Base-by-base conservation (phyloP, 805 yeast species). In the Alloascoidea hylecoeti region DNA sequence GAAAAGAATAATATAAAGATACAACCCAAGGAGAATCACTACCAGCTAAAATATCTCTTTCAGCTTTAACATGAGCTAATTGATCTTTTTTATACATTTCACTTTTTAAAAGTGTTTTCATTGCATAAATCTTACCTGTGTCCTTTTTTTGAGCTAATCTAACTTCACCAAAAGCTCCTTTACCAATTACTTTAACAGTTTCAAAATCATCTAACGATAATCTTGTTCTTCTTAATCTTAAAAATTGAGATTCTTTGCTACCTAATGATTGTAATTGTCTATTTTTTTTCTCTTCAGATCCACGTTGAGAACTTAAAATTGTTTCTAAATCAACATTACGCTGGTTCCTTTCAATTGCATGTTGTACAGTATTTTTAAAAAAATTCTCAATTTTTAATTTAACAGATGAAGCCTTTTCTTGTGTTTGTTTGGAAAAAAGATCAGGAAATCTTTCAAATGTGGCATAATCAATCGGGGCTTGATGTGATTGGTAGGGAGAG, bases 141-240 rank as follows among this genome's bases (percentile, higher is more conserved):
- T 92, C 98, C 38, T 65, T 68, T 64, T 88, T 89, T 53, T 92
- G 96, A 12, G 89, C 97, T 39, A 92, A 64, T 44, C 96, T 71
- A 27, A 92, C 98, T 53, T 86, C 96, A 44, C 98, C 98, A 61
- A 92, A 92, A 0, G 98, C 96, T 45, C 98, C 98, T 56, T 92
- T 92, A 37, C 98, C 98, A 45, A 75, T 72, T 27, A 81, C 95
- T 58, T 85, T 85, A 39, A 86, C 94, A 1, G 96, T 86, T 42
- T 66, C 72, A 59, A 86, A 83, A 59, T 86, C 96, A 33, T 80
- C 92, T 34, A 85, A 63, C 1, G 85, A 71, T 39, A 86, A 64
- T 51, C 86, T 72, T 1, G 96, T 86, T 56, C 96, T 72, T 47
- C 96, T 64, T 39, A 86, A 66, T 44, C 96, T 70, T 51, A 88